These are phyloP conservation scores for Lipomyces chichibuensis DNA, from an alignment of 805 yeast genomes.

Conservation along the genomic window DNA sequence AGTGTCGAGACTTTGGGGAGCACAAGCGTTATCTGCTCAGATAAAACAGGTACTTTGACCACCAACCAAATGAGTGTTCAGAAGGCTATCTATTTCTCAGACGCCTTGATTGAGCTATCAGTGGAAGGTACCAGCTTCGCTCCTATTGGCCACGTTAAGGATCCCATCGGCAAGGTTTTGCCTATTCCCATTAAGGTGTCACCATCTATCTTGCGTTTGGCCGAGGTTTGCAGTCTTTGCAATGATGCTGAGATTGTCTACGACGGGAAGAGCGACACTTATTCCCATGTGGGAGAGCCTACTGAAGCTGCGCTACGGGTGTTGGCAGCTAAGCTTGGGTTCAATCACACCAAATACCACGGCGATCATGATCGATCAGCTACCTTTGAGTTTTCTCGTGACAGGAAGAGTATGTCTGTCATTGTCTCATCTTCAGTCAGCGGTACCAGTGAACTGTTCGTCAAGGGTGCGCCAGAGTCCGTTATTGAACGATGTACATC, in stretches of 20 bases:
- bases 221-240: slow-evolving; percentile 50
- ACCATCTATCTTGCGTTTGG: slow-evolving; percentile 42
- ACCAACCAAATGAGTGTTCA: slow-evolving; percentile 45
- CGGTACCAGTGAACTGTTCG: slow-evolving; percentile 42
- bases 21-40: slow-evolving; percentile 57
- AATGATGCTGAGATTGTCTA: slow-evolving; percentile 44
- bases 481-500: slow-evolving; percentile 50
- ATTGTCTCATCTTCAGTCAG: slow-evolving; percentile 43
- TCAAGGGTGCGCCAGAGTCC: slow-evolving; percentile 62
- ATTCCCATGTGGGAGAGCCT: slow-evolving; percentile 54
- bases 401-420: slow-evolving; percentile 58
- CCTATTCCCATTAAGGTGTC: slow-evolving; percentile 20
- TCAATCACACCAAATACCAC: slow-evolving; percentile 33
- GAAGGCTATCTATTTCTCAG: slow-evolving; percentile 42
- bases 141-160: slow-evolving; percentile 33
- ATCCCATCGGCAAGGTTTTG: slow-evolving; percentile 39
- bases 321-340: slow-evolving; percentile 47
- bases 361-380: slow-evolving; percentile 36
- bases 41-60: slow-evolving; percentile 56
- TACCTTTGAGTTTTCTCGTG: slow-evolving; percentile 55
- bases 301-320: slow-evolving; percentile 57
- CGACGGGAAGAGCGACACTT: slow-evolving; percentile 44
- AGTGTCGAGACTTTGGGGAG: slow-evolving; percentile 64
- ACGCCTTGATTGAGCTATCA: slow-evolving; percentile 45
- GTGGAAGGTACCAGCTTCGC: slow-evolving; percentile 45